Percentiles rank a stretch among this genome's conserved stretches.
Evolutionary conservation across 371 early-diverging fungal species (phyloP).

Genomic region (Mortierella sp.): DNA sequence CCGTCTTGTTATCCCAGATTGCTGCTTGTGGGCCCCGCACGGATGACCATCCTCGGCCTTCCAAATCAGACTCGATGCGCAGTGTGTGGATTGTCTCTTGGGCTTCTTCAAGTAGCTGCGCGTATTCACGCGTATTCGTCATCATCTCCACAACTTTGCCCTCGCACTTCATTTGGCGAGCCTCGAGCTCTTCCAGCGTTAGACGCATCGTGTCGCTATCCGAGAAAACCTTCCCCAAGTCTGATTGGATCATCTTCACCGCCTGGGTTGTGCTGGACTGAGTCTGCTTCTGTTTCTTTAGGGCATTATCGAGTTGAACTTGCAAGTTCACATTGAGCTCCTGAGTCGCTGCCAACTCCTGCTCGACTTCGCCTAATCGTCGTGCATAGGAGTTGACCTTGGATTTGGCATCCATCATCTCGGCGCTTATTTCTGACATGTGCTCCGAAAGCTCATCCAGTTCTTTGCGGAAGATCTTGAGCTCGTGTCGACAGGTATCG

Average conservation of each 20-base stretch:
- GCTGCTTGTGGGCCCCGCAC: conserved; percentile 28
- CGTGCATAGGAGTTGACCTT: conserved; percentile 73
- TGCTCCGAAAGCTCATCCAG: conserved; percentile 73
- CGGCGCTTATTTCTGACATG: conserved; percentile 72
- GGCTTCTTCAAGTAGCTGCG: conserved; percentile 70
- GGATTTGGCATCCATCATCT: conserved; percentile 70
- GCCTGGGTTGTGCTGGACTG: conserved; percentile 70
- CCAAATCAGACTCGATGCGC: conserved; percentile 43
- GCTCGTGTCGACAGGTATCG: conserved; percentile 68
- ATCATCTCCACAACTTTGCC: conserved; percentile 71
- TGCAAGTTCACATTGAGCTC: conserved; percentile 73
- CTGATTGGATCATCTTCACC: conserved; percentile 71
- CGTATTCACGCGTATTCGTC: conserved; percentile 74
- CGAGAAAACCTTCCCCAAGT: conserved; percentile 67
- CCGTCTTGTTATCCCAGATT: conserved; percentile 46
- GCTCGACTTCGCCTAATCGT: conserved; percentile 73
- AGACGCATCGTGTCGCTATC: conserved; percentile 71
- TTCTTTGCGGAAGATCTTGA: conserved; percentile 70
- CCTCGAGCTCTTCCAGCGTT: conserved; percentile 72
- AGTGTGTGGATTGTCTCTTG: conserved; percentile 71
- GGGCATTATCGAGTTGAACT: conserved; percentile 63
- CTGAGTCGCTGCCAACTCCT: conserved; percentile 68
- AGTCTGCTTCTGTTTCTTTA: conserved; percentile 69
- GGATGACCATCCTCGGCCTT: conserved; percentile 48
- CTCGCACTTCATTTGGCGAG: conserved; percentile 70